Conservation (phyloP, 306 rosid genomes). For the Casuarina glauca region DNA sequence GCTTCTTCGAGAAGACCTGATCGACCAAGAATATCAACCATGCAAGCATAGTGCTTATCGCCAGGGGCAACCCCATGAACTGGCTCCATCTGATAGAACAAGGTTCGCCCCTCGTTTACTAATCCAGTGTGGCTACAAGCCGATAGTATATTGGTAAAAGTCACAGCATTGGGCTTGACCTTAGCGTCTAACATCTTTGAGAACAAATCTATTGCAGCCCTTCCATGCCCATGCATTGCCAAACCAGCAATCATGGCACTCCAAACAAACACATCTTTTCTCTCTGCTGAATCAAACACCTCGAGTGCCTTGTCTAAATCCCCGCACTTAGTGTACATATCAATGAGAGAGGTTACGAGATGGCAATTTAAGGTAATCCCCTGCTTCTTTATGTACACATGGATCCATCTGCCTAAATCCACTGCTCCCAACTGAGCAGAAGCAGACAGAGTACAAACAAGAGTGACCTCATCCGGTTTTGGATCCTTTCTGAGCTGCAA, state of each 20-base stretch:
- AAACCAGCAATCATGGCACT: conserved; percentile 64
- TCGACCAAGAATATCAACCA: conserved; percentile 59
- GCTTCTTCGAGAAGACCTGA: conserved; percentile 60
- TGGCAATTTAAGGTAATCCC: conserved; percentile 47
- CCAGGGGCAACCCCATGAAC: conserved; percentile 55
- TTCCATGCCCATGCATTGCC: conserved; percentile 67
- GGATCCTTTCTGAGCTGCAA: conserved; percentile 47
- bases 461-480: conserved; percentile 58
- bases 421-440: conserved; percentile 66
- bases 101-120: conserved; percentile 43
- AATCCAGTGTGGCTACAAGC: conserved; percentile 66
- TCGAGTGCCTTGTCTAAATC: conserved; percentile 55
- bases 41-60: conserved; percentile 53
- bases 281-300: conserved; percentile 42
- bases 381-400: conserved; percentile 49
- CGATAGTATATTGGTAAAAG: conserved; percentile 57
- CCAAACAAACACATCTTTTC: conserved; percentile 64
- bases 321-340: conserved; percentile 74
- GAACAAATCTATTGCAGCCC: conserved; percentile 50
- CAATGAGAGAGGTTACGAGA: conserved; percentile 54
- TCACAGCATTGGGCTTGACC: conserved; percentile 60
- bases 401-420: conserved; percentile 65
- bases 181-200: conserved; percentile 50
- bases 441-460: conserved; percentile 56
- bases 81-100: conserved; percentile 57